Evolutionary conservation across 1,284 basidiomycete genomes (phyloP).

Genomic region (Thecaphora frezii): DNA sequence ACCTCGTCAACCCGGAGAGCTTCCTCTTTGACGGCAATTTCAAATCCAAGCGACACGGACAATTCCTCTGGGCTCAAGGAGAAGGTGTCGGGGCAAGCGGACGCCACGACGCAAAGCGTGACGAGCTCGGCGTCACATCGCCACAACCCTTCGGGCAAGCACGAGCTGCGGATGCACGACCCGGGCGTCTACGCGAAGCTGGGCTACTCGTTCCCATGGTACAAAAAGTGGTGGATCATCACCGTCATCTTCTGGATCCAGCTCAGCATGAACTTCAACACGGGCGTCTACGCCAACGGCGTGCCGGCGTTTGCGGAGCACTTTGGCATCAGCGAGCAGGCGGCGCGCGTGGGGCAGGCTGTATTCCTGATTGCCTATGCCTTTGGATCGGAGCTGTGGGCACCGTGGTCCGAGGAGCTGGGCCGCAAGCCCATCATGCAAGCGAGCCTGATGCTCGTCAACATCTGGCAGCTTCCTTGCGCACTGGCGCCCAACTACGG

Average conservation of each 20-base stretch:
- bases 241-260: slow-evolving; percentile 60
- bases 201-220: slow-evolving; percentile 47
- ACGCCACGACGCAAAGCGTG: no score
- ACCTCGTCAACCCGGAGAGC: no score
- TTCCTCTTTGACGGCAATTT: no score
- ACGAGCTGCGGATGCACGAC: neutral
- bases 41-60: no score
- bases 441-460: slow-evolving; percentile 44
- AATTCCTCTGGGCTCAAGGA: no score
- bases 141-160: neutral
- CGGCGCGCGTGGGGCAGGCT: slow-evolving; percentile 59
- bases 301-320: slow-evolving; percentile 47
- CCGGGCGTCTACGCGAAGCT: slow-evolving; percentile 20
- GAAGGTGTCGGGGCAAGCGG: no score
- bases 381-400: slow-evolving; percentile 50
- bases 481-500: slow-evolving; percentile 41
- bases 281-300: slow-evolving; percentile 58
- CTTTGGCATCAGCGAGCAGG: slow-evolving; percentile 59
- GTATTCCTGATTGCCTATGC: slow-evolving; percentile 53
- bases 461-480: slow-evolving; percentile 48
- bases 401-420: slow-evolving; percentile 43
- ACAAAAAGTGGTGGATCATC: slow-evolving; percentile 60
- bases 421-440: slow-evolving; percentile 55
- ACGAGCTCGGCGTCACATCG: no score
- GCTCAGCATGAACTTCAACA: slow-evolving; percentile 60